Evolutionary conservation across 2,329 filamentous ascomycete species (phyloP).

Genomic region (Sordariomycetes sp.): DNA sequence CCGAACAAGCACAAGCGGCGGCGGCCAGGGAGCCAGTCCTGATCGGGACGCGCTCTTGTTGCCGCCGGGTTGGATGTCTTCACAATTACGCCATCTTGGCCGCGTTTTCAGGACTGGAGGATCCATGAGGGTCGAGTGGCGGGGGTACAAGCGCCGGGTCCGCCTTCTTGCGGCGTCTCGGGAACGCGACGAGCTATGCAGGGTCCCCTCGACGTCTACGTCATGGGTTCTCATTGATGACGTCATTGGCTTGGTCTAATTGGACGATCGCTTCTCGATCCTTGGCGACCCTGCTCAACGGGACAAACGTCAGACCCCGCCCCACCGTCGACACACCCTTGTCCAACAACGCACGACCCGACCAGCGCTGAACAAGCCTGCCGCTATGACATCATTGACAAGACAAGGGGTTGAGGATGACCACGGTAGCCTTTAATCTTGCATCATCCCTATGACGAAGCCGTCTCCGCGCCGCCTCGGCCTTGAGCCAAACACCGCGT

Average conservation of each 20-base stretch:
- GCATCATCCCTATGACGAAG: neutral
- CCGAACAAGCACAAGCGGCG: slow-evolving; percentile 46
- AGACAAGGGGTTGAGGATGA: neutral
- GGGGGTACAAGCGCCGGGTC: neutral
- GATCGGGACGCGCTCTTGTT: neutral
- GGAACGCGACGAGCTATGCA: neutral
- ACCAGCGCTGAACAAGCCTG: neutral
- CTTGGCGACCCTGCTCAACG: neutral
- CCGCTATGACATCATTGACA: neutral
- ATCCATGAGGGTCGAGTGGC: neutral
- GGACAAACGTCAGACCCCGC: neutral
- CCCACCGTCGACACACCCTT: neutral
- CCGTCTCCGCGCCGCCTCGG: neutral
- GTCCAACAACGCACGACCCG: neutral
- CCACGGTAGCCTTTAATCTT: neutral
- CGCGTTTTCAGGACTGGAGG: neutral
- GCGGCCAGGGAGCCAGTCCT: neutral
- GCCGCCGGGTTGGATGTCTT: neutral
- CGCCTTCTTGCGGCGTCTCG: neutral
- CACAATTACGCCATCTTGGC: neutral
- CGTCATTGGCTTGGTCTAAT: neutral
- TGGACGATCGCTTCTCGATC: neutral
- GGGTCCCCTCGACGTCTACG: neutral
- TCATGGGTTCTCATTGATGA: neutral
- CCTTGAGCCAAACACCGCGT: neutral